phyloP scores from a whole-genome alignment of 2,329 filamentous ascomycete species.

The Byssochlamys sp. region DNA sequence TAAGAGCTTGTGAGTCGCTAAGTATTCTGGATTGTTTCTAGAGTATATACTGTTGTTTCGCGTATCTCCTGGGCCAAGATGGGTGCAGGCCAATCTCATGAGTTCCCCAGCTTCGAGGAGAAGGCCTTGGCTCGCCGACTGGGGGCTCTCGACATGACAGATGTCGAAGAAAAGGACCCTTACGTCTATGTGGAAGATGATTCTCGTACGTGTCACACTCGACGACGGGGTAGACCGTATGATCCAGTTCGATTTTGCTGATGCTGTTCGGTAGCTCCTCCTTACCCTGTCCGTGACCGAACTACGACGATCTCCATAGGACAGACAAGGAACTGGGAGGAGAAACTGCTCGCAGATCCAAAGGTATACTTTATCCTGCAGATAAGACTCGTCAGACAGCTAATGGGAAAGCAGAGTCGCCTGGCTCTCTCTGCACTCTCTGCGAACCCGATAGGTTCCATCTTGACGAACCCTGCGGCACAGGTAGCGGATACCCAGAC shows the following conservation, averaged over 20 bases:
- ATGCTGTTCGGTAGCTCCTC: slow-evolving; percentile 8
- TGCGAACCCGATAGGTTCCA: slow-evolving; percentile 54
- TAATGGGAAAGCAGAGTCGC: slow-evolving; percentile 42
- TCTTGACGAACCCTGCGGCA: slow-evolving; percentile 56
- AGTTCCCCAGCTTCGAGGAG: background rate
- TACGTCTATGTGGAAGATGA: slow-evolving; percentile 8
- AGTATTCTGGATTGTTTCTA: background rate
- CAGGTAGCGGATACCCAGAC: slow-evolving; percentile 63
- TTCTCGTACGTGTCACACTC: slow-evolving; percentile 3
- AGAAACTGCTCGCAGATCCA: slow-evolving; percentile 16
- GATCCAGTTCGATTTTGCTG: background rate
- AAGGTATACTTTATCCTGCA: slow-evolving; percentile 12
- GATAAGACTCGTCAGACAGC: background rate
- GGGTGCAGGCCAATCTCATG: slow-evolving; percentile 6
- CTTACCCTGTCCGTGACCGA: slow-evolving; percentile 10
- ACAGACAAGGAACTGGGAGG: slow-evolving; percentile 16
- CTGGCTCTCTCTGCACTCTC: slow-evolving; percentile 67
- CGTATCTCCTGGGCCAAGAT: slow-evolving; percentile 1
- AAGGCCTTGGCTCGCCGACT: slow-evolving; percentile 2
- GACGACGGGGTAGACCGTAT: background rate
- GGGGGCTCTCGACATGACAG: background rate
- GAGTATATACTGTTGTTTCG: background rate
- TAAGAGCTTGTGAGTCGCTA: background rate
- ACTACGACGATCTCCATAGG: slow-evolving; percentile 11
- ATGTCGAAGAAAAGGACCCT: background rate